A percentile compares a stretch with the other conserved stretches of the same genome.
These are phyloP conservation scores for Pseudofabraea citricarpa DNA, from an alignment of 2,329 filamentous ascomycete species.

Conservation along the genomic window DNA sequence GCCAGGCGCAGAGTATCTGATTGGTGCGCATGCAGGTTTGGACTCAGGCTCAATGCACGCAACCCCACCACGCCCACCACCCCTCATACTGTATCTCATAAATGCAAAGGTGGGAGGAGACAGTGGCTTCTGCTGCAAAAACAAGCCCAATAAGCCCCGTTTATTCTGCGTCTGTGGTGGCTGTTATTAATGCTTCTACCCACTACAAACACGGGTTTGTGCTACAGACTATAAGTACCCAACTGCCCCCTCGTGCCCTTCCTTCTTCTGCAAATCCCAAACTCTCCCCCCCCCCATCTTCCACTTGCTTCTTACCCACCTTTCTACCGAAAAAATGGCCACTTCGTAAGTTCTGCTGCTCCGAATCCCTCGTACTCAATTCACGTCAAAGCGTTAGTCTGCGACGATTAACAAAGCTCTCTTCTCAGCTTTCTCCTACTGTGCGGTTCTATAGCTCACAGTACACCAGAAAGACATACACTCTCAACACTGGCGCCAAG, in stretches of 20 bases:
- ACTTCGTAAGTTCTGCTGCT: constrained; percentile 21
- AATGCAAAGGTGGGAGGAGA: neutral
- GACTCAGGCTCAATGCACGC: neutral
- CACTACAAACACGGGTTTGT: too few relatives aligned
- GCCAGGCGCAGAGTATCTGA: neutral
- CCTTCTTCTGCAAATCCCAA: neutral
- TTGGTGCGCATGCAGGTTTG: neutral
- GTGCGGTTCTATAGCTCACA: constrained; percentile 17
- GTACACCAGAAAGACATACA: constrained; percentile 47
- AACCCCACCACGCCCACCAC: neutral
- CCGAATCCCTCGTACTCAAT: constrained; percentile 12
- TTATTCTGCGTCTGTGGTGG: neutral
- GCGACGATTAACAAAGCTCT: constrained; percentile 23
- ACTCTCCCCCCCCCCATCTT: neutral
- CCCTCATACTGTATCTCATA: neutral
- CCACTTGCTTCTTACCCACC: neutral
- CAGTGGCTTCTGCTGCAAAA: neutral
- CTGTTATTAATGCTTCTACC: neutral
- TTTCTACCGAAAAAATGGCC: constrained; percentile 11
- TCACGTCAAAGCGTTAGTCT: constrained; percentile 19
- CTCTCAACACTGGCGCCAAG: constrained; percentile 70
- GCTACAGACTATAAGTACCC: constrained; percentile 12
- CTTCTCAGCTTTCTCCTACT: constrained; percentile 11
- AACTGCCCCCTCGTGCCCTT: constrained; percentile 4
- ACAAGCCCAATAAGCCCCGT: neutral